These are phyloP conservation scores for Typha latifolia DNA, from an alignment of 176 grass and related monocot genomes.

Conservation along the genomic window DNA sequence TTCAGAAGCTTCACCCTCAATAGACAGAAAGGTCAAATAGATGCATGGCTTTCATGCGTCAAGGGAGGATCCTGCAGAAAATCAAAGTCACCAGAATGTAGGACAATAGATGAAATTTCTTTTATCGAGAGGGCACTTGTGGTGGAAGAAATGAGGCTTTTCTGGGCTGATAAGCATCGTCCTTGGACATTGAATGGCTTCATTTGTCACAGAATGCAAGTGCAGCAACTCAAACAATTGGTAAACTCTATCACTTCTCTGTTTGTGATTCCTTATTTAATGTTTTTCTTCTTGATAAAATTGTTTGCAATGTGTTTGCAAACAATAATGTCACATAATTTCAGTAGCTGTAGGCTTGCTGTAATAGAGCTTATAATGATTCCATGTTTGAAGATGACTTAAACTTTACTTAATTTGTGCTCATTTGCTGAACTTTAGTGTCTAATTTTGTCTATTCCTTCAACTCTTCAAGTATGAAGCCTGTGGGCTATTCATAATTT, in stretches of 20 bases:
- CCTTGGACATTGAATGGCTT: conserved; percentile 43
- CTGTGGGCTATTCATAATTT: too few species aligned
- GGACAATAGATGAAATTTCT: conserved; percentile 27
- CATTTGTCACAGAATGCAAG: conserved; percentile 56
- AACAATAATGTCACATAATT: too few species aligned
- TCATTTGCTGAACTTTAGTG: too few species aligned
- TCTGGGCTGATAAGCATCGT: conserved; percentile 63
- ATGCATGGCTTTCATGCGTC: conserved; percentile 57
- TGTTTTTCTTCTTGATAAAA: not conserved
- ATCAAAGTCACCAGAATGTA: conserved; percentile 20
- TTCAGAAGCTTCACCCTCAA: conserved; percentile 52
- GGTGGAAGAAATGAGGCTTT: conserved; percentile 44
- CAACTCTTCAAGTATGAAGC: too few species aligned
- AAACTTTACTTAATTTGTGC: too few species aligned
- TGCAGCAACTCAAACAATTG: conserved; percentile 56
- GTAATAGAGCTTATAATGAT: too few species aligned
- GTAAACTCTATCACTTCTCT: conserved; percentile 24
- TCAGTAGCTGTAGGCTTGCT: too few species aligned
- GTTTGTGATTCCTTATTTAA: not conserved
- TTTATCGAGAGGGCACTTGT: conserved; percentile 53
- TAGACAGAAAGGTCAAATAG: conserved; percentile 47
- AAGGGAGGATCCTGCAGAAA: conserved; percentile 40
- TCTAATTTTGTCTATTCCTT: too few species aligned
- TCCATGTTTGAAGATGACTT: too few species aligned
- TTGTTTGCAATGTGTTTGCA: not conserved